These are phyloP conservation scores for Leccinum boreale DNA, from an alignment of 768 basidiomycete species.

Conservation along the genomic window DNA sequence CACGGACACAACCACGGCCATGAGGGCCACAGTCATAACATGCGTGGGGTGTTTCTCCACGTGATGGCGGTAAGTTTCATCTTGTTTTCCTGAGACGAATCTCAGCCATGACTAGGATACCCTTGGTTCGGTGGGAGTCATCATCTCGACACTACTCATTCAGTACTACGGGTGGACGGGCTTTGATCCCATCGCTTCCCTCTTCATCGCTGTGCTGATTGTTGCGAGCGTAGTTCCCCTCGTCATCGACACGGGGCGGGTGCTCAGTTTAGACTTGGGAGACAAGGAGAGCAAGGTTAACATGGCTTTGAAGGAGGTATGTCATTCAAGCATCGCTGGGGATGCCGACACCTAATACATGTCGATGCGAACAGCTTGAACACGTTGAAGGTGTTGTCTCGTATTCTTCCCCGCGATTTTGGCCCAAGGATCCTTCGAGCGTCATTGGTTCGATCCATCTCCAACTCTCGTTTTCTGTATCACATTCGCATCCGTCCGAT, in stretches of 20 bases:
- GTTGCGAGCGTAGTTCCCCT: constrained; percentile 94
- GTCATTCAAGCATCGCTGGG: constrained; percentile 14
- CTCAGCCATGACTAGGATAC: constrained; percentile 61
- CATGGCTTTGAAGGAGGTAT: constrained; percentile 61
- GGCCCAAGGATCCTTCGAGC: constrained; percentile 89
- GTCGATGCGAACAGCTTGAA: constrained; percentile 47
- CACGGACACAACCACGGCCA: constrained; percentile 55
- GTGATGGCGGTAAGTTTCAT: constrained; percentile 78
- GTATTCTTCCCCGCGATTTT: constrained; percentile 82
- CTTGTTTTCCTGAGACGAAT: neutral
- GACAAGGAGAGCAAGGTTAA: constrained; percentile 53
- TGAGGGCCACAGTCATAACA: constrained; percentile 94
- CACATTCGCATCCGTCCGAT: constrained; percentile 52
- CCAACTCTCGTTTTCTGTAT: constrained; percentile 65
- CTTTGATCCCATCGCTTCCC: constrained; percentile 95
- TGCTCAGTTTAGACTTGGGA: constrained; percentile 85
- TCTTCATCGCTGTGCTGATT: constrained; percentile 94
- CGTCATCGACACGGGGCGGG: constrained; percentile 87
- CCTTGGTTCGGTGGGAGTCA: constrained; percentile 95
- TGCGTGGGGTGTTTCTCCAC: constrained; percentile 98
- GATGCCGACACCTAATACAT: neutral
- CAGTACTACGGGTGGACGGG: constrained; percentile 98
- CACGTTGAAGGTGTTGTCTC: constrained; percentile 78
- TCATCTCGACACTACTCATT: constrained; percentile 93
- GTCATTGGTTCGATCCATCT: constrained; percentile 92